Conservation (phyloP, 345 rosid species). For the Camelina neglecta region DNA sequence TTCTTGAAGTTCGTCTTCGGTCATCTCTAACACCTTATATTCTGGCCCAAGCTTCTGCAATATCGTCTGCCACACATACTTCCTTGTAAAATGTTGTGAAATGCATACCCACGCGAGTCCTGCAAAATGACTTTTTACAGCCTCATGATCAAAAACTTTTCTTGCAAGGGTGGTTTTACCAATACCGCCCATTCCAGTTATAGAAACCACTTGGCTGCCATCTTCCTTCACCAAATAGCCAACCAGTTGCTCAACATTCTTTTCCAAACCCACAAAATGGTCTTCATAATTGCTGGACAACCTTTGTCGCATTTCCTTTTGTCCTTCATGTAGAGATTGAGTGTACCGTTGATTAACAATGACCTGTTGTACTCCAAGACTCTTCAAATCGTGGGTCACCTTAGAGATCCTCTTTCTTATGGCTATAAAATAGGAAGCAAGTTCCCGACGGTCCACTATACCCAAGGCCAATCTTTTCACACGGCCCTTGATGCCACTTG, state of each 20-base stretch:
- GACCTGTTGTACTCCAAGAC: no score
- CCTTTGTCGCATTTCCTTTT: constrained; percentile 28
- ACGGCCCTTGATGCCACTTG: no score
- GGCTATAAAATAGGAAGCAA: no score
- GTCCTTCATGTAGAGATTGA: background rate
- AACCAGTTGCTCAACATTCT: constrained; percentile 28
- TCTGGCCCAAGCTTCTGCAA: no score
- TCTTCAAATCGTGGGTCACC: no score
- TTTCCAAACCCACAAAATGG: constrained; percentile 50
- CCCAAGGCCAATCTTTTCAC: no score
- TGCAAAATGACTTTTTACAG: constrained; percentile 33
- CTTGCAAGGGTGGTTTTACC: constrained; percentile 58
- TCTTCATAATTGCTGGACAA: constrained; percentile 38
- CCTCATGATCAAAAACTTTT: constrained; percentile 31
- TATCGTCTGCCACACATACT: no score
- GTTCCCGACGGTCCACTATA: no score
- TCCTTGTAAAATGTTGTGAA: constrained; percentile 44
- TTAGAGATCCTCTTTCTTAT: no score
- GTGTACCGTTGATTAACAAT: no score
- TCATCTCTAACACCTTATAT: no score
- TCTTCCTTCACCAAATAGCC: constrained; percentile 17
- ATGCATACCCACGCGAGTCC: constrained; percentile 48
- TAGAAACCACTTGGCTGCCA: constrained; percentile 30
- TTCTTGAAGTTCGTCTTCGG: no score
- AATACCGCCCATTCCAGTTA: constrained; percentile 62